A percentile compares a stretch with the other conserved stretches of the same genome.
Evolutionary conservation across 2,329 filamentous ascomycete genomes (phyloP).

Genomic region (Leptodontidium sp.): DNA sequence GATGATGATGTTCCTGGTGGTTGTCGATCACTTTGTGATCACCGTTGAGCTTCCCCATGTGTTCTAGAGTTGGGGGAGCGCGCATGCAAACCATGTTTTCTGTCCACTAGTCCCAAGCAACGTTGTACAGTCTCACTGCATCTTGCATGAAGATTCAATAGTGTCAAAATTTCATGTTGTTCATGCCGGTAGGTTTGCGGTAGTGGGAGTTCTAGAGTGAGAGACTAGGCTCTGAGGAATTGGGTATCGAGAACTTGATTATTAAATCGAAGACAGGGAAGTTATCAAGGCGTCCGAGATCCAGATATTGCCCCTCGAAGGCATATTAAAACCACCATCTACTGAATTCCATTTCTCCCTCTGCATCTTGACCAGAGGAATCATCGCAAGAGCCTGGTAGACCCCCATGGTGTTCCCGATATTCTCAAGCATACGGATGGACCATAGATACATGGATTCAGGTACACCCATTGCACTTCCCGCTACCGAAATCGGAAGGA

Average conservation of each 20-base stretch:
- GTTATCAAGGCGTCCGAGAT: constrained; percentile 1
- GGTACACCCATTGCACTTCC: constrained; percentile 37
- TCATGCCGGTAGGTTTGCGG: not conserved
- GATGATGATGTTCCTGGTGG: constrained; percentile 22
- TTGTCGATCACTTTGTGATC: constrained; percentile 25
- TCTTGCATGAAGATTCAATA: constrained; percentile 20
- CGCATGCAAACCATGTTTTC: constrained; percentile 9
- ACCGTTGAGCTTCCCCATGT: constrained; percentile 23
- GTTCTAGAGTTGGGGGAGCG: constrained; percentile 20
- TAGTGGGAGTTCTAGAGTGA: not conserved
- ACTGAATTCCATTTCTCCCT: constrained; percentile 24
- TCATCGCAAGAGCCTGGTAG: constrained; percentile 32
- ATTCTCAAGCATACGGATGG: constrained; percentile 32
- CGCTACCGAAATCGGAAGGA: constrained; percentile 39
- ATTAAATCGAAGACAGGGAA: not conserved
- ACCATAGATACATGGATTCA: constrained; percentile 36
- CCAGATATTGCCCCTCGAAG: not conserved
- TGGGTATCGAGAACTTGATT: not conserved
- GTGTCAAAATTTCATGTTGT: constrained; percentile 10
- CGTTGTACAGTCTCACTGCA: constrained; percentile 16
- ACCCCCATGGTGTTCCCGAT: constrained; percentile 40
- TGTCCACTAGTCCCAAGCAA: constrained; percentile 13
- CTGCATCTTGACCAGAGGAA: constrained; percentile 25
- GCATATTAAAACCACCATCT: not conserved
- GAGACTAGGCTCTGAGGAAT: not conserved